Conservation (phyloP, 2,329 filamentous ascomycete genomes). For the Stagonosporopsis tanaceti region DNA sequence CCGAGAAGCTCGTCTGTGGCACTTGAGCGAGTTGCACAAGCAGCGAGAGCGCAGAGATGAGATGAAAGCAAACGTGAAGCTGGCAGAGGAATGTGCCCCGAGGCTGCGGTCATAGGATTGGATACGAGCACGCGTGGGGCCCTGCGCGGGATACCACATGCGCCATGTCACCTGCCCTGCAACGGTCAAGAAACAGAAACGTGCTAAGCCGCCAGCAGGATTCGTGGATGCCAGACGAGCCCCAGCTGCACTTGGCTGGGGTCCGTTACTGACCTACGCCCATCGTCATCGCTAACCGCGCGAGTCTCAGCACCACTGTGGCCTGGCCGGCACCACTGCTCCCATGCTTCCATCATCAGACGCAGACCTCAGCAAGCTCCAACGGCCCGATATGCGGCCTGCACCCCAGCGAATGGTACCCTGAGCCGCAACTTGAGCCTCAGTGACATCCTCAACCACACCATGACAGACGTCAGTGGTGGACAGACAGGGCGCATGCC, state of each 20-base stretch:
- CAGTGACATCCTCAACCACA: constrained; percentile 15
- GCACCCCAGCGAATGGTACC: constrained; percentile 24
- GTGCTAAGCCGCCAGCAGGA: constrained; percentile 30
- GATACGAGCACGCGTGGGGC: constrained; percentile 11
- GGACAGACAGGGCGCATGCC: constrained; percentile 39
- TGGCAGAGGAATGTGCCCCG: constrained; percentile 16
- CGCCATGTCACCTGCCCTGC: constrained; percentile 13
- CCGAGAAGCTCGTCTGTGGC: constrained; percentile 10
- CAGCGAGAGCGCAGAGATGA: constrained; percentile 9
- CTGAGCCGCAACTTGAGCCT: constrained; percentile 23
- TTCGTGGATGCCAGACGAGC: constrained; percentile 1
- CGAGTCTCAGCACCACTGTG: constrained; percentile 1
- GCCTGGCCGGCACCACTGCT: background rate
- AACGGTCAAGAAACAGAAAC: constrained; percentile 20
- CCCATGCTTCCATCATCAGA: constrained; percentile 8
- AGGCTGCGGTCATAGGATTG: constrained; percentile 12
- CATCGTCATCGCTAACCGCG: constrained; percentile 25
- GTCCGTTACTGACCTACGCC: constrained; percentile 9
- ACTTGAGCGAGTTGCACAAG: constrained; percentile 9
- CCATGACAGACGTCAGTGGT: constrained; percentile 38
- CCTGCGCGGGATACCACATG: constrained; percentile 2
- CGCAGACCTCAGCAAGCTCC: background rate
- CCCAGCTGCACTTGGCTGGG: constrained; percentile 19
- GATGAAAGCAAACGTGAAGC: constrained; percentile 12
- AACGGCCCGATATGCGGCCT: constrained; percentile 16